phyloP scores from a whole-genome alignment of 2,329 filamentous ascomycete genomes.

The Neofusicoccum parvum region DNA sequence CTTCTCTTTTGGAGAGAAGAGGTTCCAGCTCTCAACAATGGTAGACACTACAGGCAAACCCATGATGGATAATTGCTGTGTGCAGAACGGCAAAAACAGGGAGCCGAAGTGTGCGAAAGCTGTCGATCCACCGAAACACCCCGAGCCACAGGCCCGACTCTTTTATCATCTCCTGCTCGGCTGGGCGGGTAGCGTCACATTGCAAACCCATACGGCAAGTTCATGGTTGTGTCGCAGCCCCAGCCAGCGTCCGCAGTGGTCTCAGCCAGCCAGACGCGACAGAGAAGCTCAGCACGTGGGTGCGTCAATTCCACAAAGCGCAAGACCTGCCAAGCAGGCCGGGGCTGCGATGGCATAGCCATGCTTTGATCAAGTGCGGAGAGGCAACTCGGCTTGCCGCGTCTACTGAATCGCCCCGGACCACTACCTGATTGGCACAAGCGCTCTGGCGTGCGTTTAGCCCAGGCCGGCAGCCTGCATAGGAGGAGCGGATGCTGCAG shows the following conservation, averaged over 20 bases:
- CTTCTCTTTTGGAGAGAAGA: slow-evolving; percentile 45
- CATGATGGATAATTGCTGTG: slow-evolving; percentile 23
- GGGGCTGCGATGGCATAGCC: not conserved
- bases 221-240: not conserved
- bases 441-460: not conserved
- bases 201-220: not conserved
- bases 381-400: too few relatives aligned
- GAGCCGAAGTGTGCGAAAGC: not conserved
- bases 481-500: not conserved
- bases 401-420: not conserved
- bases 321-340: not conserved
- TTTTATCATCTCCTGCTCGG: not conserved
- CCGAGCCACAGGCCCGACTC: not conserved
- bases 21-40: slow-evolving; percentile 33
- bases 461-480: not conserved
- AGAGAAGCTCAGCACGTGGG: slow-evolving; percentile 1
- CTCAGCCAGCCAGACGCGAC: not conserved
- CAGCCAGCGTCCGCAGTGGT: not conserved
- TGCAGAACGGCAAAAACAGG: not conserved
- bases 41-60: slow-evolving; percentile 20
- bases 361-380: not conserved
- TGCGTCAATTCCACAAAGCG: not conserved
- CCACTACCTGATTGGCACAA: not conserved
- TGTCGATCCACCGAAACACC: not conserved
- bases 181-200: not conserved